Evolutionary conservation across 306 rosid species (phyloP).

Genomic region (Cucurbita argyrosperma): DNA sequence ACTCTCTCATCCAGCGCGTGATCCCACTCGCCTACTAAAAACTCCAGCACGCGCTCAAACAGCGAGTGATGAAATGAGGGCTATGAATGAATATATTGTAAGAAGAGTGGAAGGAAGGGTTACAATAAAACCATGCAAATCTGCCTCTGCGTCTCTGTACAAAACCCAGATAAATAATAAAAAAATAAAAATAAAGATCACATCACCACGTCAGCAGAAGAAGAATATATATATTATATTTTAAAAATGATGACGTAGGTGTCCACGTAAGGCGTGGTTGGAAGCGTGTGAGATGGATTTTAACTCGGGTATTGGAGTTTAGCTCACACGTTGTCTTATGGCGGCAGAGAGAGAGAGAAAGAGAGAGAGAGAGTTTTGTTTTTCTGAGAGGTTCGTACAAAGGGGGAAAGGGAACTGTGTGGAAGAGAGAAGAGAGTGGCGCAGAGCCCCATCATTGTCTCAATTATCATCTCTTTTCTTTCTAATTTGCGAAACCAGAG

Average conservation of each 20-base stretch:
- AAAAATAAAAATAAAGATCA: background rate
- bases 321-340: slow-evolving; percentile 9
- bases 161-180: background rate
- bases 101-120: no score
- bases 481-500: background rate
- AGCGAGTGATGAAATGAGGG: background rate
- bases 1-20: background rate
- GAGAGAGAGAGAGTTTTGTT: background rate
- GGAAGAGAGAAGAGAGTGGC: slow-evolving; percentile 1
- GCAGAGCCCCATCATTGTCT: slow-evolving; percentile 73
- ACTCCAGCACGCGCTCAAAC: no score
- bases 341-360: slow-evolving; percentile 23
- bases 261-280: slow-evolving; percentile 34
- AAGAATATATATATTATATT: no score
- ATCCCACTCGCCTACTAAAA: background rate
- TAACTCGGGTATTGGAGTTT: slow-evolving; percentile 33
- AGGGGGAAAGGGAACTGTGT: background rate
- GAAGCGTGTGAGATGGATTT: background rate
- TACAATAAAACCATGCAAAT: background rate
- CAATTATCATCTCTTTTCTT: slow-evolving; percentile 31
- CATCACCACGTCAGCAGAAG: background rate
- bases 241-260: slow-evolving; percentile 28
- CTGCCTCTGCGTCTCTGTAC: background rate
- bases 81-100: no score
- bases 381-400: no score